Evolutionary conservation across 352 stramenopile species (phyloP).

Genomic region (Pythium monospermum): DNA sequence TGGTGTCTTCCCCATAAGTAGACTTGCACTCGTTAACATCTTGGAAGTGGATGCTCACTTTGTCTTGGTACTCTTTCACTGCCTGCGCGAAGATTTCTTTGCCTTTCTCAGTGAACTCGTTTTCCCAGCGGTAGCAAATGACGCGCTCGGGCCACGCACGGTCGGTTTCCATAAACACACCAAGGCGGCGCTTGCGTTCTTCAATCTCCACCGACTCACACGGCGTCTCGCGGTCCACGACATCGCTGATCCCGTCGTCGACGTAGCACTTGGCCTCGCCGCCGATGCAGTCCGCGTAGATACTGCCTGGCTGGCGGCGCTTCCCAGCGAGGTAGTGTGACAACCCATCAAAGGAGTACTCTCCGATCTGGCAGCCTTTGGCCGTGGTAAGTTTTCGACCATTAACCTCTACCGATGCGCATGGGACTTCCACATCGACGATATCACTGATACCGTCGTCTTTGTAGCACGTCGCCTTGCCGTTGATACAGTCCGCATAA

Average conservation of each 20-base stretch:
- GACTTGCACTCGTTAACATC: constrained; percentile 5
- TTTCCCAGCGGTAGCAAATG: constrained; percentile 11
- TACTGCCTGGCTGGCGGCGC: not conserved
- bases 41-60: constrained; percentile 13
- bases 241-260: constrained; percentile 1
- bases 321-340: not conserved
- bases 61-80: constrained; percentile 11
- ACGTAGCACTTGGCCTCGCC: constrained; percentile 1
- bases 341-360: not conserved
- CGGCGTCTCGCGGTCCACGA: not conserved
- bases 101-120: constrained; percentile 8
- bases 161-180: not conserved
- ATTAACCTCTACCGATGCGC: not conserved
- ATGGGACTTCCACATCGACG: not conserved
- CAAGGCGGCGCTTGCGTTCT: not conserved
- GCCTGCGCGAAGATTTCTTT: constrained; percentile 2
- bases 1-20: constrained; percentile 5
- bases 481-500: constrained; percentile 2
- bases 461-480: not conserved
- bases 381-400: constrained; percentile 9
- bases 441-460: constrained; percentile 3
- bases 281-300: constrained; percentile 2
- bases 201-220: not conserved
- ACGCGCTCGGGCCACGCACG: constrained; percentile 15
- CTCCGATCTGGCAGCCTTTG: constrained; percentile 19